Percentiles rank a stretch among this genome's conserved stretches.
Conservation (phyloP, 768 basidiomycete species). For the Cyathus striatus region DNA sequence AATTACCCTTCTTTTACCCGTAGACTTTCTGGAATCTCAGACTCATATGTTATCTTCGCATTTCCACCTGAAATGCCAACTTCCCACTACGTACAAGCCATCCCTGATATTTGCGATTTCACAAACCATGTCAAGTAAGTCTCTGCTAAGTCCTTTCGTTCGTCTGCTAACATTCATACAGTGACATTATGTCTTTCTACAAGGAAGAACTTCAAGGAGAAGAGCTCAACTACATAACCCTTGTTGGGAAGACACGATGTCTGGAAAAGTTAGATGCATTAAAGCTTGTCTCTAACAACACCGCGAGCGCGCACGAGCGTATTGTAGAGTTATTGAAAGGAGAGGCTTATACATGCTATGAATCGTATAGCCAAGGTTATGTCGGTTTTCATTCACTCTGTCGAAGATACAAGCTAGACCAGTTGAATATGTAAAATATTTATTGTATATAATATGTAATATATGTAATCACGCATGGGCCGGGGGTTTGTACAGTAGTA, state of each 20-base stretch:
- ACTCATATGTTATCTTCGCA: background rate
- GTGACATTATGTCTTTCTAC: constrained; percentile 3
- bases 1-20: background rate
- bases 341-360: background rate
- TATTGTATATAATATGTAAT: background rate
- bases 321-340: background rate
- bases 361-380: background rate
- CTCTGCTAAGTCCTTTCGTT: background rate
- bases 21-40: background rate
- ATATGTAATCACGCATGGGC: too few relatives aligned
- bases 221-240: background rate
- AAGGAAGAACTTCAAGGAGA: constrained; percentile 2
- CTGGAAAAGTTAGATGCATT: background rate
- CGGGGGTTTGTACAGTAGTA: background rate
- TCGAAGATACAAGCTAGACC: background rate
- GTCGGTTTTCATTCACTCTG: background rate
- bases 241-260: background rate
- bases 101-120: background rate
- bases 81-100: background rate
- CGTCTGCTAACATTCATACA: background rate
- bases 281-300: background rate
- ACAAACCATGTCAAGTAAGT: constrained; percentile 1
- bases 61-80: background rate
- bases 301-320: background rate
- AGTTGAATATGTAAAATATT: background rate